Base-by-base conservation (phyloP, 2,329 filamentous ascomycete genomes). In the Intubia oerlemansii region DNA sequence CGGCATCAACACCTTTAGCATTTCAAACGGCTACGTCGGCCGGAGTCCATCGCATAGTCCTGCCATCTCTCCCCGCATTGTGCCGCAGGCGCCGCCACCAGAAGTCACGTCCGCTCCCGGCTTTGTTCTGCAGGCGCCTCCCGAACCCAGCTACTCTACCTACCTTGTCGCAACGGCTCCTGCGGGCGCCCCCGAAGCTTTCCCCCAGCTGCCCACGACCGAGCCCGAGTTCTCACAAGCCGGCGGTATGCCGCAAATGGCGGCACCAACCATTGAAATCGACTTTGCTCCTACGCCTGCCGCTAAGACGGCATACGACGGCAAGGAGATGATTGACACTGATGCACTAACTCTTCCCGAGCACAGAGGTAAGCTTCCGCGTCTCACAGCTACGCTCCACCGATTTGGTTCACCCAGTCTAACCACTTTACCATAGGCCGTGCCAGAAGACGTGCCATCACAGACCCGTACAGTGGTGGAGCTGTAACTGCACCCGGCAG, bases 211-310 rank as follows among this genome's bases (percentile, higher is more conserved):
- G 10, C 53, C 57, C 31, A 52, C 57, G 15, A 47, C 49, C n/a
- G 51, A 51, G n/a, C n/a, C n/a, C n/a, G n/a, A n/a, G n/a, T n/a
- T n/a, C n/a, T n/a, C n/a, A n/a, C n/a, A n/a, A n/a, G n/a, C n/a
- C n/a, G n/a, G n/a, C n/a, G n/a, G n/a, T n/a, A n/a, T n/a, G 19
- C 19, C 19, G 19, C 19, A 21, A n/a, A 21, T 21, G 19, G 19
- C 75, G 4, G 79, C 84, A n/a, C 84, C 84, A 0, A 79, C 84
- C 29, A 93, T 93, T 50, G 91, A 88, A 44, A 88, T 93, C 41
- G 79, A 92, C 45, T 82, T 80, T 48, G 84, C 82, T 11, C 84
- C 84, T 15, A 72, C 72, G 7, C 66, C 76, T 29, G 56, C 64
- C 7, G 17, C 66, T 41, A 64, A 59, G 30, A 68, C 59, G 39